Percentiles rank a stretch among this genome's conserved stretches.
These are phyloP conservation scores for Alternaria sp. DNA, from an alignment of 2,329 filamentous ascomycete species.

Conservation along the genomic window DNA sequence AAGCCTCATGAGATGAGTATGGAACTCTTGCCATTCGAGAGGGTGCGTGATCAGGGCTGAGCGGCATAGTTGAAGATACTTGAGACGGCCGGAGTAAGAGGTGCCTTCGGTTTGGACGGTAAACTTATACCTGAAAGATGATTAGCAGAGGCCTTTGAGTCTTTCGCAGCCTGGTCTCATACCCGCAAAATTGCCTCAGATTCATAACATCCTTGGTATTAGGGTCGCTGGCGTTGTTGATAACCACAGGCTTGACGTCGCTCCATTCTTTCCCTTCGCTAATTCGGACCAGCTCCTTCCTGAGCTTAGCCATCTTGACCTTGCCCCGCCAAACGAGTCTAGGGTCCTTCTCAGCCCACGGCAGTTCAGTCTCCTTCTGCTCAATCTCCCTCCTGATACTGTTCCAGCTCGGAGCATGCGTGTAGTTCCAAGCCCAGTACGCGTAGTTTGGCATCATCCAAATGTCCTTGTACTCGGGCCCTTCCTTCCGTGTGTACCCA, in stretches of 20 bases:
- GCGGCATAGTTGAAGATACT: slow-evolving; percentile 62
- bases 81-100: slow-evolving; percentile 63
- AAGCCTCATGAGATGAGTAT: slow-evolving; percentile 46
- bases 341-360: slow-evolving; percentile 44
- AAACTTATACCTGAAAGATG: slow-evolving; percentile 58
- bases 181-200: slow-evolving; percentile 45
- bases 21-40: slow-evolving; percentile 48
- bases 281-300: slow-evolving; percentile 41
- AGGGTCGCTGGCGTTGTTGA: slow-evolving; percentile 42
- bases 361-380: slow-evolving; percentile 31
- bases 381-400: slow-evolving; percentile 43
- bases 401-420: slow-evolving; percentile 48
- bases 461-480: slow-evolving; percentile 39
- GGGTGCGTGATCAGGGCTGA: slow-evolving; percentile 47
- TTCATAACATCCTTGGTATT: slow-evolving; percentile 49
- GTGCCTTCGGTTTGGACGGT: slow-evolving; percentile 63
- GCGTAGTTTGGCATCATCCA: slow-evolving; percentile 51
- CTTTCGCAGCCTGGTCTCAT: slow-evolving; percentile 12
- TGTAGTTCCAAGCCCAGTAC: slow-evolving; percentile 50
- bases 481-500: slow-evolving; percentile 44
- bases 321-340: slow-evolving; percentile 47
- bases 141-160: slow-evolving; percentile 7
- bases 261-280: slow-evolving; percentile 44
- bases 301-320: slow-evolving; percentile 44
- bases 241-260: slow-evolving; percentile 47